Conservation (phyloP, 495 filamentous ascomycete genomes). For the Lindgomyces ingoldianus region DNA sequence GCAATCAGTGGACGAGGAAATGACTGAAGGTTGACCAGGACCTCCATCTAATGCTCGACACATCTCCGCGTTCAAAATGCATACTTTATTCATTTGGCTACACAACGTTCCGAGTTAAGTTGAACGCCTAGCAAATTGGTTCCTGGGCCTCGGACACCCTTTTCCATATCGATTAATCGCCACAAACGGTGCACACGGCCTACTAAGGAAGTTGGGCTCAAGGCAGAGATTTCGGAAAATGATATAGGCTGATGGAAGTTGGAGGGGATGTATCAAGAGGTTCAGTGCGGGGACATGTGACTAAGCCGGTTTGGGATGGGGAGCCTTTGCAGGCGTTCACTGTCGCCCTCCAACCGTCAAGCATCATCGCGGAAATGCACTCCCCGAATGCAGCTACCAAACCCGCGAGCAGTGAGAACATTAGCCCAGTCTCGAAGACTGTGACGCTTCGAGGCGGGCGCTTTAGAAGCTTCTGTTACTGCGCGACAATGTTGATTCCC, state of each 20-base stretch:
- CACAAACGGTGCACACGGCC: neutral
- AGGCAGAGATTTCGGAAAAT: too few species aligned
- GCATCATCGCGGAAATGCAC: slow-evolving; percentile 9
- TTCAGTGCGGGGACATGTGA: neutral
- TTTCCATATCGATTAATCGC: neutral
- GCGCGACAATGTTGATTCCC: neutral
- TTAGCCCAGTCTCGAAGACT: neutral
- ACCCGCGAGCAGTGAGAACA: neutral
- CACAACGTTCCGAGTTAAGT: too few species aligned
- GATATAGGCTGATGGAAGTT: slow-evolving; percentile 9
- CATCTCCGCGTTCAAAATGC: neutral
- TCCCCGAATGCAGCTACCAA: neutral
- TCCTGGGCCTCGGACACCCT: neutral
- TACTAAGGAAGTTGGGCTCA: too few species aligned
- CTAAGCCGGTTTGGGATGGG: too few species aligned
- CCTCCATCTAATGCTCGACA: too few species aligned
- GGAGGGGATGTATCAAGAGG: neutral
- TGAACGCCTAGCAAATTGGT: neutral
- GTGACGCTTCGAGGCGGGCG: neutral
- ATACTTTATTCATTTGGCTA: too few species aligned
- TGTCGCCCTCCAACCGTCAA: neutral
- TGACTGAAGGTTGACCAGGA: too few species aligned
- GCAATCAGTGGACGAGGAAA: too few species aligned
- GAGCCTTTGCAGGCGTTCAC: neutral
- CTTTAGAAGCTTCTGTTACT: slow-evolving; percentile 1